A percentile compares a stretch with the other conserved stretches of the same genome.
phyloP scores from a whole-genome alignment of 2,329 filamentous ascomycete species.

The Shiraia sp. region DNA sequence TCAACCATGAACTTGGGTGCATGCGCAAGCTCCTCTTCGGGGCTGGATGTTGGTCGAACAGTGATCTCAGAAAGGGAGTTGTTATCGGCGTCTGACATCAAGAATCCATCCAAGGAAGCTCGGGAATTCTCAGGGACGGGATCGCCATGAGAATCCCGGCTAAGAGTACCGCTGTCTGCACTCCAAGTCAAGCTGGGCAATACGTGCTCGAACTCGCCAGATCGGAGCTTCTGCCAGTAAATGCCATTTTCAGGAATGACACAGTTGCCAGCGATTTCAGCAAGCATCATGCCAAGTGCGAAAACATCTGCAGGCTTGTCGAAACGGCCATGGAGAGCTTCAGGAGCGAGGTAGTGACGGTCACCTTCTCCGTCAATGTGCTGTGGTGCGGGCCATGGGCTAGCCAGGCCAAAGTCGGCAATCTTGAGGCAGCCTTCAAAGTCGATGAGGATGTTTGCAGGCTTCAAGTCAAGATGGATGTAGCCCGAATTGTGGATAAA shows the following conservation, averaged over 20 bases:
- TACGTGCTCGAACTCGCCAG: slow-evolving; percentile 81
- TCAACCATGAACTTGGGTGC: slow-evolving; percentile 92
- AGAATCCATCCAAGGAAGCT: slow-evolving; percentile 27
- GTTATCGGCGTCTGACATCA: slow-evolving; percentile 41
- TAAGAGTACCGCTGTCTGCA: slow-evolving; percentile 65
- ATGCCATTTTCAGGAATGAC: slow-evolving; percentile 90
- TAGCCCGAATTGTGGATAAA: slow-evolving; percentile 88
- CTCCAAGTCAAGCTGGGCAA: slow-evolving; percentile 85
- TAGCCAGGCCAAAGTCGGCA: slow-evolving; percentile 83
- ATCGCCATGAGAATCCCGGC: slow-evolving; percentile 67
- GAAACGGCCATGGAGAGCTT: slow-evolving; percentile 83
- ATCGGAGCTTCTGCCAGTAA: slow-evolving; percentile 86
- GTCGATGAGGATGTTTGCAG: slow-evolving; percentile 80
- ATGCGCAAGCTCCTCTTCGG: slow-evolving; percentile 60
- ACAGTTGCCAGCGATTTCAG: slow-evolving; percentile 93
- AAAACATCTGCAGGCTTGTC: slow-evolving; percentile 94
- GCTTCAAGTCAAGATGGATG: slow-evolving; percentile 83
- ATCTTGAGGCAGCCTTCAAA: slow-evolving; percentile 84
- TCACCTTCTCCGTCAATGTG: slow-evolving; percentile 91
- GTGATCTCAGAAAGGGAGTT: slow-evolving; percentile 46
- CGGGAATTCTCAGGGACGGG: slow-evolving; percentile 27
- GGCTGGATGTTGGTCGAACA: slow-evolving; percentile 27
- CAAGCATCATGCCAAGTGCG: slow-evolving; percentile 88
- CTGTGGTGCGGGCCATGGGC: slow-evolving; percentile 73
- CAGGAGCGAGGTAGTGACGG: slow-evolving; percentile 92